Conservation (phyloP, 2,329 filamentous ascomycete genomes). For the Clonostachys solani region DNA sequence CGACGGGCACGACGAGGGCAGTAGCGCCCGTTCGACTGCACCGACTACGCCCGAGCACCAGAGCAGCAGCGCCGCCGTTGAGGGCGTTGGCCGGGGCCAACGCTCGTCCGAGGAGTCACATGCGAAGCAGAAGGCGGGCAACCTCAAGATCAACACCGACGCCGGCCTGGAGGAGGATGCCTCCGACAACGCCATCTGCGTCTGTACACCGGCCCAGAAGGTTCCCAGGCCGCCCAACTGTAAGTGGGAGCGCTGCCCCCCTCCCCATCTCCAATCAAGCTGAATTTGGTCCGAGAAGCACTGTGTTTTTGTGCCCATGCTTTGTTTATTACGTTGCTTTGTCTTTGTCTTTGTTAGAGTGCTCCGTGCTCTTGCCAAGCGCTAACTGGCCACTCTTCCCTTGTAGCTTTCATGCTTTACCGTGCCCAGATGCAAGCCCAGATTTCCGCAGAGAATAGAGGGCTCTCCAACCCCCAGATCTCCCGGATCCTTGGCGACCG, state of each 20-base stretch:
- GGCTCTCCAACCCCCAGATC: conserved; percentile 89
- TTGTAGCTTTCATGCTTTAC: conserved; percentile 91
- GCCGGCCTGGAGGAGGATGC: conserved; percentile 14
- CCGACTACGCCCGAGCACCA: not conserved
- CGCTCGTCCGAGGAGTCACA: conserved; percentile 29
- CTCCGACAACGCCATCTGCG: conserved; percentile 42
- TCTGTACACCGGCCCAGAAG: conserved; percentile 53
- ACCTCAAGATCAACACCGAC: conserved; percentile 19
- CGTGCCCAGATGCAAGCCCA: conserved; percentile 85
- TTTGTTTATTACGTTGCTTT: too few species aligned
- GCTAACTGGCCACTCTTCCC: too few species aligned
- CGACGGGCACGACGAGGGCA: too few species aligned
- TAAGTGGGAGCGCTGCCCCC: conserved; percentile 26
- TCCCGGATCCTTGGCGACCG: conserved; percentile 95
- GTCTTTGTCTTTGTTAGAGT: too few species aligned
- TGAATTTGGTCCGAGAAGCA: too few species aligned
- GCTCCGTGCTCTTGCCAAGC: too few species aligned
- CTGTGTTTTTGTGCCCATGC: too few species aligned
- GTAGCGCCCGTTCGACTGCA: not conserved
- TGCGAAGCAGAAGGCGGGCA: conserved; percentile 28
- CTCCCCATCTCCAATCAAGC: conserved; percentile 7
- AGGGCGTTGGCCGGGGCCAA: not conserved
- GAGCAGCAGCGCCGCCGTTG: not conserved
- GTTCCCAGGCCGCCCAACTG: conserved; percentile 56
- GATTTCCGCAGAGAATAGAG: conserved; percentile 79